Evolutionary conservation across 2,329 filamentous ascomycete genomes (phyloP).

Genomic region (Trichoderma sp.): DNA sequence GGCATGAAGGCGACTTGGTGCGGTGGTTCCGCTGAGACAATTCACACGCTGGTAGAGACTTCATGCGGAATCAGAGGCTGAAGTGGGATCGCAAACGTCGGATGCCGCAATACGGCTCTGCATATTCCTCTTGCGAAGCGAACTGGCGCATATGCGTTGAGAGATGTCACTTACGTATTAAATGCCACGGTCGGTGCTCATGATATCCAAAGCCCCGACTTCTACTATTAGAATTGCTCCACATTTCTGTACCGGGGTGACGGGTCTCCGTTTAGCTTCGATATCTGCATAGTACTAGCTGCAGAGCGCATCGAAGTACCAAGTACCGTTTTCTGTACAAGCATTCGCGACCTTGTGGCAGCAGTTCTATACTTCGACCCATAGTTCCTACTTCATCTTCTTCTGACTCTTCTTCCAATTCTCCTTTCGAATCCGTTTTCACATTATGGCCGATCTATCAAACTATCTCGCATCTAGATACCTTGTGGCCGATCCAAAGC

Average conservation of each 20-base stretch:
- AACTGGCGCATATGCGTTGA: background rate
- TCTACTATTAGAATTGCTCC: slow-evolving; percentile 14
- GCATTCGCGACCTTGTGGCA: background rate
- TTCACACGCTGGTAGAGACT: slow-evolving; percentile 13
- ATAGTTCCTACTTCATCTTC: background rate
- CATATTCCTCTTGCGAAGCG: slow-evolving; percentile 29
- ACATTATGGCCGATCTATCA: slow-evolving; percentile 56
- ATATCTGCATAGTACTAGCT: slow-evolving; percentile 27
- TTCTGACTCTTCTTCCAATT: background rate
- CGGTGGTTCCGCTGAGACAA: slow-evolving; percentile 22
- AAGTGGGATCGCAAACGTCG: slow-evolving; percentile 26
- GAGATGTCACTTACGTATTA: slow-evolving; percentile 6
- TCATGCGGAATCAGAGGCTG: slow-evolving; percentile 22
- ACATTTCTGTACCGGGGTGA: slow-evolving; percentile 23
- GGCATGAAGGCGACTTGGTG: slow-evolving; percentile 57
- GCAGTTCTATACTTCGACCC: background rate
- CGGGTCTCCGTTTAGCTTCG: slow-evolving; percentile 18
- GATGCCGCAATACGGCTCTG: slow-evolving; percentile 27
- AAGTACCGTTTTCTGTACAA: background rate
- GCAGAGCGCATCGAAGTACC: background rate
- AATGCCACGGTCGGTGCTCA: slow-evolving; percentile 11
- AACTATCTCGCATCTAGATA: slow-evolving; percentile 92
- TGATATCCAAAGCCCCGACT: slow-evolving; percentile 11
- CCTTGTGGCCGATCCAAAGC: slow-evolving; percentile 60
- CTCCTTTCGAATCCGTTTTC: background rate